Conservation (phyloP, 331 rosid species). For the Cydonia oblonga region DNA sequence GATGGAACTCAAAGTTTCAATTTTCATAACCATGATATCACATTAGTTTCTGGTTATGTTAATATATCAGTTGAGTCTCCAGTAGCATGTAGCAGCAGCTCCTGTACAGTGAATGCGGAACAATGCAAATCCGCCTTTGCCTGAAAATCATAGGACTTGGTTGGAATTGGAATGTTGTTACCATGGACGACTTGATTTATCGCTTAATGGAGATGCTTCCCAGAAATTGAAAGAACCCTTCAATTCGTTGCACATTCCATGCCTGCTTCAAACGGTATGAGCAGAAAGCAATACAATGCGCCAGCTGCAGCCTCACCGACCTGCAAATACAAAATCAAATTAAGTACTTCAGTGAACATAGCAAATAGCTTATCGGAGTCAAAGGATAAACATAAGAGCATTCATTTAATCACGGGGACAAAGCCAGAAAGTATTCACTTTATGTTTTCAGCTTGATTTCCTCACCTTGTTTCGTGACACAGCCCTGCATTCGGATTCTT, state of each 20-base stretch:
- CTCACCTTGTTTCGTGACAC: slow-evolving; percentile 3
- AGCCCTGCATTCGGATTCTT: slow-evolving; percentile 6
- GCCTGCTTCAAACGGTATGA: neutral
- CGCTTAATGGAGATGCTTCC: neutral
- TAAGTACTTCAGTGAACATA: neutral
- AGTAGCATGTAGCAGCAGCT: neutral
- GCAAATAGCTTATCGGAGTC: neutral
- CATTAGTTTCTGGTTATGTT: neutral
- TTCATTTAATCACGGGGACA: neutral
- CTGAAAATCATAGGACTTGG: neutral
- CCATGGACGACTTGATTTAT: neutral
- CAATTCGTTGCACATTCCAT: neutral
- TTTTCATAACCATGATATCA: neutral
- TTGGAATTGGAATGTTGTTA: neutral
- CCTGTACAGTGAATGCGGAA: neutral
- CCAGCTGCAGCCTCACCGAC: neutral
- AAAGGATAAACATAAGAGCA: neutral
- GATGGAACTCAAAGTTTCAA: neutral
- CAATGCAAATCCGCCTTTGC: neutral
- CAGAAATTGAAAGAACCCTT: neutral
- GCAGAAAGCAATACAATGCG: neutral
- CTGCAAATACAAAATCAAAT: neutral
- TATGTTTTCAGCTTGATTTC: neutral
- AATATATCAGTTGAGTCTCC: neutral
- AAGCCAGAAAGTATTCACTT: neutral